phyloP scores from a whole-genome alignment of 2,329 filamentous ascomycete species.

The Alternaria atra region DNA sequence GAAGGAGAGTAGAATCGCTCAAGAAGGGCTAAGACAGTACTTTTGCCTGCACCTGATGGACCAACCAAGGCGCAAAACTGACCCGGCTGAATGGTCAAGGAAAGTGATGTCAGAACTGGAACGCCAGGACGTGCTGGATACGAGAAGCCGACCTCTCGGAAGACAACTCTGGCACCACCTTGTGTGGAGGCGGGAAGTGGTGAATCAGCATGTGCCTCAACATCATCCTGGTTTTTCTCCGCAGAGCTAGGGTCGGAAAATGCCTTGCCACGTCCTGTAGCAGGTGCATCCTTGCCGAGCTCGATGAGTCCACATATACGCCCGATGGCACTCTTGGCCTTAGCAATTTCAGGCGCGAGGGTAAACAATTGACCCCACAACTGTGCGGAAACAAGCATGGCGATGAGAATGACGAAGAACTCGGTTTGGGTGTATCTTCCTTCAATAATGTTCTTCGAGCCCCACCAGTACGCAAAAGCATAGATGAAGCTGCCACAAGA shows the following conservation, averaged over 20 bases:
- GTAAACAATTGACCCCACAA: constrained; percentile 79
- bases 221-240: constrained; percentile 57
- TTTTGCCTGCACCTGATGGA: constrained; percentile 73
- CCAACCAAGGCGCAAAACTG: constrained; percentile 72
- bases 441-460: constrained; percentile 72
- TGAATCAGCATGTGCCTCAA: constrained; percentile 43
- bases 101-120: constrained; percentile 65
- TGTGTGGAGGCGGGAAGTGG: constrained; percentile 75
- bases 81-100: constrained; percentile 65
- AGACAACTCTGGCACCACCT: constrained; percentile 57
- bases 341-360: constrained; percentile 77
- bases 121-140: constrained; percentile 71
- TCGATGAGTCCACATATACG: constrained; percentile 75
- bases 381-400: constrained; percentile 76
- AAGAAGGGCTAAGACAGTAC: constrained; percentile 65
- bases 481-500: constrained; percentile 73
- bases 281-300: constrained; percentile 34
- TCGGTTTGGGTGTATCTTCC: constrained; percentile 72
- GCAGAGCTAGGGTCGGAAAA: constrained; percentile 82
- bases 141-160: constrained; percentile 69
- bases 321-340: constrained; percentile 71
- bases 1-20: constrained; percentile 65
- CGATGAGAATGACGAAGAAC: constrained; percentile 77
- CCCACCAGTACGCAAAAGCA: constrained; percentile 83
- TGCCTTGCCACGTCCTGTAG: constrained; percentile 79